phyloP scores from a whole-genome alignment of 1,139 yeast genomes.

The Zygosaccharomyces pseudobailii region DNA sequence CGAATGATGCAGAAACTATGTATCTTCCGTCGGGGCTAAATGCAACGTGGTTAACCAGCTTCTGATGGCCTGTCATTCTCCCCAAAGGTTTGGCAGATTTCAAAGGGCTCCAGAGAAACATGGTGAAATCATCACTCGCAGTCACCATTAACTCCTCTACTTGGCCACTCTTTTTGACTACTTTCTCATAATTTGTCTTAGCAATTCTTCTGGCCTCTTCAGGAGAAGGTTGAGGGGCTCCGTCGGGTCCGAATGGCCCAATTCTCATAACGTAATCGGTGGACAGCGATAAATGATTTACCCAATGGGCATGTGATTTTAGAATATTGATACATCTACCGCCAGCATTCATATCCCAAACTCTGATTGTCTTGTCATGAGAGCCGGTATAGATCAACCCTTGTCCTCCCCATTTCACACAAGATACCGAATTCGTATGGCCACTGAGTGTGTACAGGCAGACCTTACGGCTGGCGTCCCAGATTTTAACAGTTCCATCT shows the following conservation, averaged over 20 bases:
- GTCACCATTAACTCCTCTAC: slow-evolving; percentile 81
- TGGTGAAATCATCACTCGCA: slow-evolving; percentile 95
- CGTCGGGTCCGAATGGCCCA: slow-evolving; percentile 74
- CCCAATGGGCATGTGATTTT: slow-evolving; percentile 96
- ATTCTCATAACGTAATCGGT: slow-evolving; percentile 84
- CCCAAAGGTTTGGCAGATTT: slow-evolving; percentile 76
- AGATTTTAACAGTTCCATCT: slow-evolving; percentile 82
- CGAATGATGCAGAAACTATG: slow-evolving; percentile 91
- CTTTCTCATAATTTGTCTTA: slow-evolving; percentile 65
- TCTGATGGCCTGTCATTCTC: slow-evolving; percentile 97
- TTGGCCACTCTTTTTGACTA: slow-evolving; percentile 66
- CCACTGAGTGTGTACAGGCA: slow-evolving; percentile 76
- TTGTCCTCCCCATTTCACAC: slow-evolving; percentile 95
- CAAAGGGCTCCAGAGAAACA: slow-evolving; percentile 94
- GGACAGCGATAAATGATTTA: slow-evolving; percentile 84
- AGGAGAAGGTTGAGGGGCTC: slow-evolving; percentile 43
- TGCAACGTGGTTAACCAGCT: slow-evolving; percentile 89
- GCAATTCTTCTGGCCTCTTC: slow-evolving; percentile 61
- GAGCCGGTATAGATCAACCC: slow-evolving; percentile 85
- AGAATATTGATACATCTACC: slow-evolving; percentile 79
- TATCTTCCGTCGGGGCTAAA: slow-evolving; percentile 94
- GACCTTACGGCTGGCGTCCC: slow-evolving; percentile 79
- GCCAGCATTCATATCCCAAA: slow-evolving; percentile 73
- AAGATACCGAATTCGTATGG: slow-evolving; percentile 82
- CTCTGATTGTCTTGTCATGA: slow-evolving; percentile 89